These are phyloP conservation scores for Hypoxylon sp. DNA, from an alignment of 2,329 filamentous ascomycete species.

Conservation along the genomic window DNA sequence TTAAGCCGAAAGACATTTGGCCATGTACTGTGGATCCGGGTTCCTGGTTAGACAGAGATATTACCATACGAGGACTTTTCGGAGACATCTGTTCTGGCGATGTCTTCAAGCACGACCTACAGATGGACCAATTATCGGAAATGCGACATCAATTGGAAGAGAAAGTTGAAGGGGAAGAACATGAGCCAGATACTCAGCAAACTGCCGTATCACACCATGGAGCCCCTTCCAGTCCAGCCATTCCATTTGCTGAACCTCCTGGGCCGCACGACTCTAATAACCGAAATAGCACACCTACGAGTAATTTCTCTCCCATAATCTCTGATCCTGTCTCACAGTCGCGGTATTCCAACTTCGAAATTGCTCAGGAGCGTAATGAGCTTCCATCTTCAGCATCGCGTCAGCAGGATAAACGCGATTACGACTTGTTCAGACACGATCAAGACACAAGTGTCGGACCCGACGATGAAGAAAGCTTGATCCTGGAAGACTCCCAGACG, in stretches of 20 bases:
- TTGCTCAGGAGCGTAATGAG: not conserved
- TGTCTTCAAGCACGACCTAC: constrained; percentile 74
- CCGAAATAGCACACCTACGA: not conserved
- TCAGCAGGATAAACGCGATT: constrained; percentile 24
- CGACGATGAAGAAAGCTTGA: constrained; percentile 45
- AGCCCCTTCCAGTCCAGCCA: constrained; percentile 14
- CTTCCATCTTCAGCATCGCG: not conserved
- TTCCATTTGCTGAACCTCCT: not conserved
- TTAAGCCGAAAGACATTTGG: constrained; percentile 82
- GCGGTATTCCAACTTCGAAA: not conserved
- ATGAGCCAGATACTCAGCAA: constrained; percentile 42
- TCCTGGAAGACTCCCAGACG: constrained; percentile 52
- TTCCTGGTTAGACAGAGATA: constrained; percentile 72
- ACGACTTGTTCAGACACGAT: constrained; percentile 21
- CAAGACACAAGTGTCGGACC: not conserved
- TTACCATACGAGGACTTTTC: constrained; percentile 79
- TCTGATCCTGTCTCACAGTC: not conserved
- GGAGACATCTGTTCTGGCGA: constrained; percentile 74
- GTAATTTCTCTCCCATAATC: not conserved
- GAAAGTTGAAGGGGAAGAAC: constrained; percentile 27
- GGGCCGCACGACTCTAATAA: not conserved
- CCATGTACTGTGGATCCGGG: constrained; percentile 81
- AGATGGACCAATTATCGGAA: constrained; percentile 63
- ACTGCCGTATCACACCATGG: not conserved
- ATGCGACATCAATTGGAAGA: constrained; percentile 1